Conservation (phyloP, 352 stramenopile genomes). For the Peronosclerospora sorghi region DNA sequence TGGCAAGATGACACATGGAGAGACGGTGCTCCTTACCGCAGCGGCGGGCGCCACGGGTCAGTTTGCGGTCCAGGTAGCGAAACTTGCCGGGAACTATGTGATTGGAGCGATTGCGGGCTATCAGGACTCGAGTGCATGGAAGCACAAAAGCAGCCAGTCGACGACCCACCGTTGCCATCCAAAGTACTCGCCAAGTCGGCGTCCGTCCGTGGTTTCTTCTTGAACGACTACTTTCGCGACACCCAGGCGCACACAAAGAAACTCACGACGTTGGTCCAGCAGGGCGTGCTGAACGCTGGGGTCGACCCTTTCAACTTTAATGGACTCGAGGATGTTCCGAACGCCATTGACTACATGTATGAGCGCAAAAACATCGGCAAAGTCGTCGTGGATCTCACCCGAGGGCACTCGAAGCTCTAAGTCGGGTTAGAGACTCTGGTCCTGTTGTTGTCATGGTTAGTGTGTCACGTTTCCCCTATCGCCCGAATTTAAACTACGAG, state of each 20-base stretch:
- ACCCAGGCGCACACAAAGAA: slow-evolving; percentile 29
- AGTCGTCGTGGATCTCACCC: slow-evolving; percentile 59
- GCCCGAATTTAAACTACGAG: too few relatives aligned
- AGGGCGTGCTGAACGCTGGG: slow-evolving; percentile 37
- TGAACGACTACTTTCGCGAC: slow-evolving; percentile 27
- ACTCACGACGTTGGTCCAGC: slow-evolving; percentile 38
- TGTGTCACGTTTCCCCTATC: too few relatives aligned
- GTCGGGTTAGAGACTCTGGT: too few relatives aligned
- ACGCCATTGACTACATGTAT: slow-evolving; percentile 68
- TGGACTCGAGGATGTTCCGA: slow-evolving; percentile 43
- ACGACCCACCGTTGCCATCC: slow-evolving; percentile 17
- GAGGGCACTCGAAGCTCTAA: slow-evolving; percentile 21
- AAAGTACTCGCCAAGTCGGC: slow-evolving; percentile 27
- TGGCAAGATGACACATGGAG: slow-evolving; percentile 41
- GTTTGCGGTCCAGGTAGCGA: slow-evolving; percentile 78
- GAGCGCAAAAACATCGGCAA: slow-evolving; percentile 75
- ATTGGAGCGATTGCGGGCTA: slow-evolving; percentile 51
- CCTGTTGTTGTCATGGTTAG: too few relatives aligned
- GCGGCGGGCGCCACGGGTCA: slow-evolving; percentile 71
- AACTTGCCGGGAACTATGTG: slow-evolving; percentile 67
- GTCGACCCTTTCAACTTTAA: slow-evolving; percentile 40
- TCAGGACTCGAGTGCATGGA: slow-evolving; percentile 28
- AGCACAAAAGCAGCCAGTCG: slow-evolving; percentile 17
- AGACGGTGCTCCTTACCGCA: slow-evolving; percentile 53
- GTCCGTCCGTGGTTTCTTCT: slow-evolving; percentile 45